A percentile compares a stretch with the other conserved stretches of the same genome.
phyloP scores from a whole-genome alignment of 1,284 basidiomycete genomes.

The Ganoderma resinaceum region DNA sequence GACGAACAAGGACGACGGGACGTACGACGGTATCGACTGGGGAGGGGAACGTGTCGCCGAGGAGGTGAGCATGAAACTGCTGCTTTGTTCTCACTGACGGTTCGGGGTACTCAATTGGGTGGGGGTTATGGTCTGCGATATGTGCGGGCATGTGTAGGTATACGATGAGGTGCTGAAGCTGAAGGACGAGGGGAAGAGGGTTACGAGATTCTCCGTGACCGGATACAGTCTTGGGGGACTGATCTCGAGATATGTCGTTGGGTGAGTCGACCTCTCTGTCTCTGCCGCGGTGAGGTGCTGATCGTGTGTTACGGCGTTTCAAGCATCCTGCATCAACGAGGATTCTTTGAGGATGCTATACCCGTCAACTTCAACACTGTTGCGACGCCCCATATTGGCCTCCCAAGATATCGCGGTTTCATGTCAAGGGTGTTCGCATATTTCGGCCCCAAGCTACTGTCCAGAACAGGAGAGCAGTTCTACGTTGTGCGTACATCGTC shows the following conservation, averaged over 20 bases:
- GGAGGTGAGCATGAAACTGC: slow-evolving; percentile 58
- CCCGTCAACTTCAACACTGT: slow-evolving; percentile 85
- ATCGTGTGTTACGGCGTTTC: too few species aligned
- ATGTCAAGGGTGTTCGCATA: slow-evolving; percentile 63
- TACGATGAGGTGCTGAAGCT: slow-evolving; percentile 58
- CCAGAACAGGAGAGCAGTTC: slow-evolving; percentile 76
- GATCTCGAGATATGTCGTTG: slow-evolving; percentile 79
- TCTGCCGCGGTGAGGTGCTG: background rate
- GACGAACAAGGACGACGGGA: slow-evolving; percentile 57
- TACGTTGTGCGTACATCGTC: slow-evolving; percentile 31
- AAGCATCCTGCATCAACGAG: slow-evolving; percentile 69
- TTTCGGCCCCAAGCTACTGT: slow-evolving; percentile 80
- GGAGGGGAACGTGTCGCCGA: slow-evolving; percentile 67
- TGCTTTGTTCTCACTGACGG: background rate
- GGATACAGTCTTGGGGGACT: slow-evolving; percentile 88
- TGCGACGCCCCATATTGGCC: slow-evolving; percentile 84
- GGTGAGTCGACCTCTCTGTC: slow-evolving; percentile 46
- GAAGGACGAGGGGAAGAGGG: slow-evolving; percentile 56
- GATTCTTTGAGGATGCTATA: slow-evolving; percentile 71
- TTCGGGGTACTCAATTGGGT: background rate
- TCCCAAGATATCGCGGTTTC: slow-evolving; percentile 63
- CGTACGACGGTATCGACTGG: slow-evolving; percentile 74
- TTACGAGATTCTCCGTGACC: slow-evolving; percentile 73
- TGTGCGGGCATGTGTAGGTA: slow-evolving; percentile 47
- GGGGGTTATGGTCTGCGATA: background rate